phyloP scores from a whole-genome alignment of 2,329 filamentous ascomycete species.

The Colletotrichum lini region DNA sequence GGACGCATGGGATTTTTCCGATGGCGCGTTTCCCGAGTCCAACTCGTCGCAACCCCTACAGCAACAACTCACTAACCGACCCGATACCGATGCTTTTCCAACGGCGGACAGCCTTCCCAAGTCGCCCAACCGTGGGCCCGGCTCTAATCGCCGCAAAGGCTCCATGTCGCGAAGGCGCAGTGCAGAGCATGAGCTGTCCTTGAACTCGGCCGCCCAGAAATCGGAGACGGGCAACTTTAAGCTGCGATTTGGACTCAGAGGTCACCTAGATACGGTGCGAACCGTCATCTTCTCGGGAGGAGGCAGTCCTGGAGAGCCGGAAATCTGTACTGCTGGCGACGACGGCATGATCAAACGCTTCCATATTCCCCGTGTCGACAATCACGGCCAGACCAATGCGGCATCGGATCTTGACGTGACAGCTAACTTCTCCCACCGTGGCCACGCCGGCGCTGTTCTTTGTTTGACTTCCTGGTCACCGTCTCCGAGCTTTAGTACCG shows the following conservation, averaged over 20 bases:
- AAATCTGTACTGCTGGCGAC: conserved; percentile 96
- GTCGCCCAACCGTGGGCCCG: conserved; percentile 79
- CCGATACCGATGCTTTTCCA: conserved; percentile 91
- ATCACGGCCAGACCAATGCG: conserved; percentile 62
- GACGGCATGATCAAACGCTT: conserved; percentile 97
- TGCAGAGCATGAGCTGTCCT: conserved; percentile 74
- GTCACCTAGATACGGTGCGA: conserved; percentile 93
- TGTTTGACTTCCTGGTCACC: conserved; percentile 89
- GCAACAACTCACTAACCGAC: conserved; percentile 72
- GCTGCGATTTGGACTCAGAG: conserved; percentile 90
- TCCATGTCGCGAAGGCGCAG: conserved; percentile 81
- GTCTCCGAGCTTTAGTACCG: conserved; percentile 89
- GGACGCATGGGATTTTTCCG: conserved; percentile 95
- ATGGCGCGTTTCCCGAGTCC: conserved; percentile 76
- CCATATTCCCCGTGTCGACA: conserved; percentile 89
- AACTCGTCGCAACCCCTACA: conserved; percentile 58
- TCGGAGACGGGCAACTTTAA: conserved; percentile 86
- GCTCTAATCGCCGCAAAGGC: conserved; percentile 83
- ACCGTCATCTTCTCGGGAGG: conserved; percentile 97
- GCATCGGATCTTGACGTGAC: conserved; percentile 89
- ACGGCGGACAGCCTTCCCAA: conserved; percentile 85
- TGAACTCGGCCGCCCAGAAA: conserved; percentile 67
- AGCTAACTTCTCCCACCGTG: conserved; percentile 95
- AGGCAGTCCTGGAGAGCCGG: conserved; percentile 93
- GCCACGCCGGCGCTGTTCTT: conserved; percentile 91